Percentiles rank a stretch among this genome's conserved stretches.
Evolutionary conservation across 2,329 filamentous ascomycete genomes (phyloP).

Genomic region (Hypocrella siamensis): DNA sequence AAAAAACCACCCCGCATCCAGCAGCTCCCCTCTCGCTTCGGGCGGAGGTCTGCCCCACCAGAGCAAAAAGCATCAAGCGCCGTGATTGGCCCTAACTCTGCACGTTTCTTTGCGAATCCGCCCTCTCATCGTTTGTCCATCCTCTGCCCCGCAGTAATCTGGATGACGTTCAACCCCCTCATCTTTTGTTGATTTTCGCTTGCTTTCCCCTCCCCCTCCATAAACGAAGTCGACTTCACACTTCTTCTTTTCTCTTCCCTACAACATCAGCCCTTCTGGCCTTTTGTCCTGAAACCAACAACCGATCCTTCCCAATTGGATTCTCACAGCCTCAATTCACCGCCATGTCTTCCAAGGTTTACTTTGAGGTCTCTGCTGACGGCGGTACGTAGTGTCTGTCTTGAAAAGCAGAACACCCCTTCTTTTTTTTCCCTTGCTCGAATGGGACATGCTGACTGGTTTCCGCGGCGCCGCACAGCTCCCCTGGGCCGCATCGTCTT

Average conservation of each 20-base stretch:
- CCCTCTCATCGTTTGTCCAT: neutral
- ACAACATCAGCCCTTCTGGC: no score
- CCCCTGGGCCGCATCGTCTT: constrained; percentile 63
- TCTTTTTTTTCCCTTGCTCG: neutral
- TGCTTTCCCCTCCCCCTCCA: constrained; percentile 1
- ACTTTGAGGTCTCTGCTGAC: constrained; percentile 5
- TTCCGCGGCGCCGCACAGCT: neutral
- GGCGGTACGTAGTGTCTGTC: constrained; percentile 6
- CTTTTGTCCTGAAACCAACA: neutral
- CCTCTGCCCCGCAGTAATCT: constrained; percentile 1
- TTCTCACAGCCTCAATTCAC: neutral
- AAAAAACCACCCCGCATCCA: no score
- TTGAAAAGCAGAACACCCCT: no score
- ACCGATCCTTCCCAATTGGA: neutral
- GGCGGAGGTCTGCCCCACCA: no score
- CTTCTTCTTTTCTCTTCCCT: neutral
- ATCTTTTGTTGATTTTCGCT: neutral
- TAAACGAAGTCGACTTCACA: neutral
- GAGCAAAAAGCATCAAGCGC: neutral
- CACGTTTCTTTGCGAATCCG: neutral
- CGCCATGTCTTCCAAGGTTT: constrained; percentile 4
- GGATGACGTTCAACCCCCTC: constrained; percentile 5
- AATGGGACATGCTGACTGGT: neutral
- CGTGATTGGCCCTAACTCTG: constrained; percentile 3
- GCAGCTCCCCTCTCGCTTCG: no score